Evolutionary conservation across 1,284 basidiomycete genomes (phyloP).

Genomic region (Apiotrichum laibachii): DNA sequence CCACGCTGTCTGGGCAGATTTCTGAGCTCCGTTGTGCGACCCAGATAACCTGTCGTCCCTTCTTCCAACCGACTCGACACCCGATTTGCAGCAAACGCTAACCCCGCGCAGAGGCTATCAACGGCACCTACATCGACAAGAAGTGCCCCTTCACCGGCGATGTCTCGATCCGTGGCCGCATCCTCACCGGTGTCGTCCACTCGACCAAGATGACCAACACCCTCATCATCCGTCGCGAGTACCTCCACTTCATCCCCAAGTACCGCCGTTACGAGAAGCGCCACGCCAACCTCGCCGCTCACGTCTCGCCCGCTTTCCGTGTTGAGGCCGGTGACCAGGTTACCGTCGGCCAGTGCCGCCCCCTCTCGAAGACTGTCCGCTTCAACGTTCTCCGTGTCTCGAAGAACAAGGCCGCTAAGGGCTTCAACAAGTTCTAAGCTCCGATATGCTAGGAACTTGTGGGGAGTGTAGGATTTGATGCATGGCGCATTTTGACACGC

Average conservation of each 20-base stretch:
- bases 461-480: conserved; percentile 22
- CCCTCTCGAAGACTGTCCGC: conserved; percentile 97
- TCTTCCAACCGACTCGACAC: not conserved
- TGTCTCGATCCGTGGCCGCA: conserved; percentile 97
- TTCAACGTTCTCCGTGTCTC: conserved; percentile 93
- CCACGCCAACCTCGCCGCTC: conserved; percentile 97
- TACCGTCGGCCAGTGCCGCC: conserved; percentile 98
- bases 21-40: too few relatives aligned
- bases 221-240: conserved; percentile 96
- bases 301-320: conserved; percentile 98
- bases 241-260: conserved; percentile 96
- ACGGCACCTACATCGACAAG: conserved; percentile 98
- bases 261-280: conserved; percentile 98
- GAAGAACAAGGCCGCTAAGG: conserved; percentile 85
- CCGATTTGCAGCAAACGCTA: conserved; percentile 57
- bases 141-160: conserved; percentile 98
- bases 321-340: conserved; percentile 87
- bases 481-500: conserved; percentile 18
- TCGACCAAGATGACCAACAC: conserved; percentile 99
- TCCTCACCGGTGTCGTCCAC: conserved; percentile 95
- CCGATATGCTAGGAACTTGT: conserved; percentile 4
- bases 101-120: conserved; percentile 89
- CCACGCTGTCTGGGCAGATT: too few relatives aligned
- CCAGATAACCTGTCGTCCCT: too few relatives aligned
- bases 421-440: conserved; percentile 87